Percentiles rank a stretch among this genome's conserved stretches.
These are phyloP conservation scores for Cystobasidium onofrii DNA, from an alignment of 768 basidiomycete species.

Conservation along the genomic window DNA sequence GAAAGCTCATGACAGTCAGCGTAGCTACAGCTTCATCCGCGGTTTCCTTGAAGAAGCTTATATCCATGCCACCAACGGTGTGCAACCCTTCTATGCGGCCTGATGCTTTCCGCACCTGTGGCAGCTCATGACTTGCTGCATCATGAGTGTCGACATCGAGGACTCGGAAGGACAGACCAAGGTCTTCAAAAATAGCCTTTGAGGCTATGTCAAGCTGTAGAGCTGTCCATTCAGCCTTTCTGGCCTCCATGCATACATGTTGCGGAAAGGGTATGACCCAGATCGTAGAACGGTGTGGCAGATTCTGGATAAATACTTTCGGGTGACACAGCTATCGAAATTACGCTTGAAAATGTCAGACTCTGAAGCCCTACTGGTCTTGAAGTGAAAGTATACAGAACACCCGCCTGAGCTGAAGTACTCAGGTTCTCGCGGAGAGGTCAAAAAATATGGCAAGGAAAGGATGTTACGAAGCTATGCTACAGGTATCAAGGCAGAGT, in stretches of 20 bases:
- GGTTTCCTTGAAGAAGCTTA: conserved; percentile 37
- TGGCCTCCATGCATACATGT: neutral
- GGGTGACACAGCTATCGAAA: too few relatives aligned
- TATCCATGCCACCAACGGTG: conserved; percentile 41
- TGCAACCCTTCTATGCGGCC: conserved; percentile 31
- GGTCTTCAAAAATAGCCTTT: conserved; percentile 14
- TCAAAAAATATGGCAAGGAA: too few relatives aligned
- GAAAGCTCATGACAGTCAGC: conserved; percentile 39
- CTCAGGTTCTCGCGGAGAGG: too few relatives aligned
- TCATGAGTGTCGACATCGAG: neutral
- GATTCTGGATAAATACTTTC: too few relatives aligned
- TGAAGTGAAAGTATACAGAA: too few relatives aligned
- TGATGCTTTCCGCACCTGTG: neutral
- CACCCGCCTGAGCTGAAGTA: too few relatives aligned
- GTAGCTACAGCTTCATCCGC: conserved; percentile 40
- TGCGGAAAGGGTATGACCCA: too few relatives aligned
- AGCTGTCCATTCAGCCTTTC: conserved; percentile 6
- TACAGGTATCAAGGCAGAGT: too few relatives aligned
- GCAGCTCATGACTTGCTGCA: neutral
- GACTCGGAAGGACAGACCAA: conserved; percentile 13
- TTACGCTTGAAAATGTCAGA: too few relatives aligned
- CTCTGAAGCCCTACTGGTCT: too few relatives aligned
- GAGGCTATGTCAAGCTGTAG: conserved; percentile 12
- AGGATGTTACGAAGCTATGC: too few relatives aligned
- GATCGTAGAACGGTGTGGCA: too few relatives aligned